A percentile compares a stretch with the other conserved stretches of the same genome.
phyloP scores from a whole-genome alignment of 805 yeast species.

The Komagataella pastoris region DNA sequence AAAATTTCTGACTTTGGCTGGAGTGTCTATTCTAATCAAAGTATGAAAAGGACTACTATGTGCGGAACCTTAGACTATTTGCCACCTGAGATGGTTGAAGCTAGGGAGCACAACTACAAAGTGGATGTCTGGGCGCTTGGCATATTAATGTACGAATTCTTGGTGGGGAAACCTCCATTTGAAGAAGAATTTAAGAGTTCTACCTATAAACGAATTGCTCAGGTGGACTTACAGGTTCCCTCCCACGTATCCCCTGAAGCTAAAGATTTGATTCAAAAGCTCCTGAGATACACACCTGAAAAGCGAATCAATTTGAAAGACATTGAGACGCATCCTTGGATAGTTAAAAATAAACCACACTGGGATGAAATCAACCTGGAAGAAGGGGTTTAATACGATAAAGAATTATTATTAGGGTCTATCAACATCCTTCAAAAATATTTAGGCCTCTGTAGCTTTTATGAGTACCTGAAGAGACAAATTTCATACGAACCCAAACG shows the following conservation, averaged over 20 bases:
- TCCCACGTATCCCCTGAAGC: constrained; percentile 60
- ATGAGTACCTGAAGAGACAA: not conserved
- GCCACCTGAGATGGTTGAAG: constrained; percentile 91
- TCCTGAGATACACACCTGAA: constrained; percentile 58
- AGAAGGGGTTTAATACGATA: not conserved
- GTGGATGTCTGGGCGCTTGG: constrained; percentile 95
- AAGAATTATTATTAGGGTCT: too few relatives aligned
- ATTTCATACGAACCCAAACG: not conserved
- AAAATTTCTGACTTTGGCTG: constrained; percentile 94
- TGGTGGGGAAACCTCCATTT: constrained; percentile 87
- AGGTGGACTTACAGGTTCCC: constrained; percentile 68
- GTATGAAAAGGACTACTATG: constrained; percentile 52
- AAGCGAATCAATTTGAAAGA: constrained; percentile 48
- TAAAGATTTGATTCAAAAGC: constrained; percentile 49
- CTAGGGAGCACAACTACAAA: constrained; percentile 58
- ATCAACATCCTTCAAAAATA: too few relatives aligned
- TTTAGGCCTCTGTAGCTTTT: not conserved
- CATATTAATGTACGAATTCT: constrained; percentile 68
- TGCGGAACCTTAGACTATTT: constrained; percentile 93
- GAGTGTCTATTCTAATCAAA: constrained; percentile 42
- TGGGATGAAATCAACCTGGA: constrained; percentile 27
- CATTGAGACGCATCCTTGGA: constrained; percentile 77
- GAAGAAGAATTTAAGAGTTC: constrained; percentile 68
- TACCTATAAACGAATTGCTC: constrained; percentile 70
- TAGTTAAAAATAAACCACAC: constrained; percentile 40